Evolutionary conservation across 2,329 filamentous ascomycete genomes (phyloP).

Genomic region (Claviceps humidiphila): DNA sequence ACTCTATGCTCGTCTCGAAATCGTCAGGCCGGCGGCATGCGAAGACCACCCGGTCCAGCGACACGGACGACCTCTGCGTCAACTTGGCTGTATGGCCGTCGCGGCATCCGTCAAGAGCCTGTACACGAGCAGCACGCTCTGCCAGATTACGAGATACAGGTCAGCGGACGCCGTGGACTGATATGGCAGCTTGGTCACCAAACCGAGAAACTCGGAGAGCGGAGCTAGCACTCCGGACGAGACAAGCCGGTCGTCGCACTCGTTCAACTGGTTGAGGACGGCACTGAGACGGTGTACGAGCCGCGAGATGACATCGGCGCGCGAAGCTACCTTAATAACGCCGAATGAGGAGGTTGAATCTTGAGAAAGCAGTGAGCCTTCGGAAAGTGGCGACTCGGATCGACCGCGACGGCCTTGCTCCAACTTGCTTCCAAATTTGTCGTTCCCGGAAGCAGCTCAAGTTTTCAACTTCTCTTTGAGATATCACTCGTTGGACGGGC

Average conservation of each 20-base stretch:
- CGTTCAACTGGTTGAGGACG: constrained; percentile 64
- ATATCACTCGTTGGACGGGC: no score
- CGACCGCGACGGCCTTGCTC: constrained; percentile 36
- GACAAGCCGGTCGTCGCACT: constrained; percentile 25
- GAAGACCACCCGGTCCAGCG: constrained; percentile 72
- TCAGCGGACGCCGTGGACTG: constrained; percentile 12
- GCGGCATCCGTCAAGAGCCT: constrained; percentile 34
- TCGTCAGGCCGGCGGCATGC: constrained; percentile 41
- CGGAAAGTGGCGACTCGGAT: constrained; percentile 35
- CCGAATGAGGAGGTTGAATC: constrained; percentile 40
- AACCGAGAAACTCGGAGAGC: constrained; percentile 5
- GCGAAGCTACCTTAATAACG: constrained; percentile 50
- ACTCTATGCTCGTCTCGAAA: no score
- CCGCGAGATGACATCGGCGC: constrained; percentile 58
- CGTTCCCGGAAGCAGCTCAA: no score
- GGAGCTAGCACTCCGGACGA: constrained; percentile 25
- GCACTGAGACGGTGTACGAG: constrained; percentile 51
- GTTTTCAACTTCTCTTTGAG: no score
- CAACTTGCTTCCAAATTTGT: no score
- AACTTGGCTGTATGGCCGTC: constrained; percentile 42
- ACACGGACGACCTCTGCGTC: constrained; percentile 53
- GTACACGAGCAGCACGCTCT: constrained; percentile 37
- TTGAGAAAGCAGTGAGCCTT: constrained; percentile 45
- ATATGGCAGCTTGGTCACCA: constrained; percentile 2
- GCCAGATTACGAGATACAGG: constrained; percentile 34